phyloP scores from a whole-genome alignment of 768 basidiomycete genomes.

The Hemileccinum impolitum region DNA sequence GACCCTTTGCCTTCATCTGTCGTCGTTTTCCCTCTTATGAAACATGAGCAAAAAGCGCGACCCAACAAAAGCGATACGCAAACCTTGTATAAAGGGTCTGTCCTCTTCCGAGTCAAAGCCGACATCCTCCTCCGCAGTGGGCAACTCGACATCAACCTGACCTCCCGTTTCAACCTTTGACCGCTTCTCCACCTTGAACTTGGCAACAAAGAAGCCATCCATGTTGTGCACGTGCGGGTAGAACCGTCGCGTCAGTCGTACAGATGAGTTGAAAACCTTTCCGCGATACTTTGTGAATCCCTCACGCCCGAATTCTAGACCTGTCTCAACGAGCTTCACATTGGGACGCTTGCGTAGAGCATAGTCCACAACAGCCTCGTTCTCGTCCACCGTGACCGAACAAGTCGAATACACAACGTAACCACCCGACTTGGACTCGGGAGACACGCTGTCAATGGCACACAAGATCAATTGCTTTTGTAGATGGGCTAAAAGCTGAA shows the following conservation, averaged over 20 bases:
- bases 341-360: conserved; percentile 93
- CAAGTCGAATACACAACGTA: conserved; percentile 98
- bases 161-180: conserved; percentile 42
- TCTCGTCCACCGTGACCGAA: conserved; percentile 97
- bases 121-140: conserved; percentile 30
- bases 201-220: conserved; percentile 99
- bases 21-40: conserved; percentile 65
- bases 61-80: conserved; percentile 25
- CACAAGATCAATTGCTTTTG: conserved; percentile 98
- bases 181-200: conserved; percentile 91
- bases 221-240: conserved; percentile 99
- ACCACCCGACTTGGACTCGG: conserved; percentile 88
- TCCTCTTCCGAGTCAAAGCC: conserved; percentile 79
- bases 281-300: conserved; percentile 91
- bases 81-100: conserved; percentile 74
- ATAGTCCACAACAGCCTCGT: conserved; percentile 97
- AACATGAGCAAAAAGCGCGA: neutral
- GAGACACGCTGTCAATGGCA: conserved; percentile 92
- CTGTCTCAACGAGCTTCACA: conserved; percentile 87
- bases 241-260: conserved; percentile 83
- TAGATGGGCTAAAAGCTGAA: conserved; percentile 91
- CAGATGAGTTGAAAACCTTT: conserved; percentile 77
- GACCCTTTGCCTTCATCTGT: conserved; percentile 72
- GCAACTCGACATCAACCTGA: conserved; percentile 29
- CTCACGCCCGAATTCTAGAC: conserved; percentile 88